A percentile compares a stretch with the other conserved stretches of the same genome.
Evolutionary conservation across 1,284 basidiomycete genomes (phyloP).

Genomic region (Coriolopsis trogii): DNA sequence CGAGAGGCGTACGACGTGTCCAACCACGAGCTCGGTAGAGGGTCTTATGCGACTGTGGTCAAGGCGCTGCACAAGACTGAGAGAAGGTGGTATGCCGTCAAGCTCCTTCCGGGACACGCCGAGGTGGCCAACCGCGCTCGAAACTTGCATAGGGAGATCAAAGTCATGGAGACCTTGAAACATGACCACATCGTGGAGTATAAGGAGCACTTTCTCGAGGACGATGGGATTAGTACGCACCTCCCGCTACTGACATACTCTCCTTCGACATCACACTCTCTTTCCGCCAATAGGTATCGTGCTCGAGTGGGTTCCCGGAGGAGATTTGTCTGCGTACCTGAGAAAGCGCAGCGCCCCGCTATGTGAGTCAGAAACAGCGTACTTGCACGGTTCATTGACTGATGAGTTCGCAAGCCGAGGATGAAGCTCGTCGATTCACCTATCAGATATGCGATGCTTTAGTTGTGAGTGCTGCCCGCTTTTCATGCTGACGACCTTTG

Average conservation of each 20-base stretch:
- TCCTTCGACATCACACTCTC: not conserved
- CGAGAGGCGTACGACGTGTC: slow-evolving; percentile 55
- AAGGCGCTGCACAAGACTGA: slow-evolving; percentile 61
- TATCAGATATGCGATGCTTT: slow-evolving; percentile 76
- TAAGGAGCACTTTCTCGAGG: slow-evolving; percentile 71
- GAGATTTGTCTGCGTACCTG: slow-evolving; percentile 63
- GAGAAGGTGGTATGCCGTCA: slow-evolving; percentile 70
- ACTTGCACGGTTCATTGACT: not conserved
- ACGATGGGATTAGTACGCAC: slow-evolving; percentile 62
- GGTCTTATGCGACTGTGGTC: slow-evolving; percentile 78
- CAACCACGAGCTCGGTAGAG: slow-evolving; percentile 70
- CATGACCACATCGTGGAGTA: slow-evolving; percentile 83
- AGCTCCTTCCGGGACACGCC: slow-evolving; percentile 59
- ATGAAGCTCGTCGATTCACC: slow-evolving; percentile 59
- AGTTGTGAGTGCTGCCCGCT: slow-evolving; percentile 47
- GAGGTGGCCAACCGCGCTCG: not conserved
- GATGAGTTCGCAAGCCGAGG: slow-evolving; percentile 51
- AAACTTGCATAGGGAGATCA: slow-evolving; percentile 64
- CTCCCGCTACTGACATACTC: too few species aligned
- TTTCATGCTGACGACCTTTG: too few species aligned
- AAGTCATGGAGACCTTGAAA: slow-evolving; percentile 70
- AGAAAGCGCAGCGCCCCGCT: slow-evolving; percentile 53
- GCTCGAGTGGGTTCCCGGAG: slow-evolving; percentile 15
- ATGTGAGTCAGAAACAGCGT: slow-evolving; percentile 44
- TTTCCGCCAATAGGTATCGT: slow-evolving; percentile 2